Evolutionary conservation across 2,329 filamentous ascomycete genomes (phyloP).

Genomic region (Plenodomus biglobosus): DNA sequence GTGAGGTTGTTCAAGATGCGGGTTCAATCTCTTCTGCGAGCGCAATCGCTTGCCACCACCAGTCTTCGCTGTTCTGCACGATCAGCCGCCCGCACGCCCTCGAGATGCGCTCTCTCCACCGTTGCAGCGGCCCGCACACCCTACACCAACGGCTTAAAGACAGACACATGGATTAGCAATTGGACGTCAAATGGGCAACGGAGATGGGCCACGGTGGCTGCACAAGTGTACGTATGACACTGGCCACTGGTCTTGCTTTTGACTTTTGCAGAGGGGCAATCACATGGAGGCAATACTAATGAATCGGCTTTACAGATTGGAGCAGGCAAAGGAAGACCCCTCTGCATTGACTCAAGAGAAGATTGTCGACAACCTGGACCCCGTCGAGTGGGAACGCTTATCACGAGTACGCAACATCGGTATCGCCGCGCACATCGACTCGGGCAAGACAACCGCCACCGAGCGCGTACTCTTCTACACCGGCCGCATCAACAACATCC

Average conservation of each 20-base stretch:
- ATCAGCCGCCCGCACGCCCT: constrained; percentile 23
- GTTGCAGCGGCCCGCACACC: constrained; percentile 31
- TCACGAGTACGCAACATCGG: constrained; percentile 91
- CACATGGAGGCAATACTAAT: constrained; percentile 19
- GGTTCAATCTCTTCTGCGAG: constrained; percentile 37
- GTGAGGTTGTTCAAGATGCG: constrained; percentile 32
- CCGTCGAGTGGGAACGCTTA: constrained; percentile 75
- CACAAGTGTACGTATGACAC: constrained; percentile 38
- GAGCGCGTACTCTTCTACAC: constrained; percentile 98
- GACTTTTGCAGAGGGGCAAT: constrained; percentile 4
- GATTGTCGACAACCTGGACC: constrained; percentile 78
- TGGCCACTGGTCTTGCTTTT: constrained; percentile 3
- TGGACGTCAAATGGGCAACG: constrained; percentile 28
- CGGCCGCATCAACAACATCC: constrained; percentile 92
- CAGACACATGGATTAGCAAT: constrained; percentile 31
- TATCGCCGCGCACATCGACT: constrained; percentile 98
- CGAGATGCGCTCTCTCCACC: constrained; percentile 40
- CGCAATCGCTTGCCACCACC: constrained; percentile 35
- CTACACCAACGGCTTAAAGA: constrained; percentile 33
- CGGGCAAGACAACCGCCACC: constrained; percentile 94
- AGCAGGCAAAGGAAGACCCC: constrained; percentile 61
- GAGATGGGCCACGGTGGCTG: constrained; percentile 43
- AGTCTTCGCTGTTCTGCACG: constrained; percentile 34
- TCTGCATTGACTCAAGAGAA: constrained; percentile 61
- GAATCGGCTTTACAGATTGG: constrained; percentile 35